phyloP scores from a whole-genome alignment of 1,139 yeast genomes.

The Nakaseomyces delphensis region DNA sequence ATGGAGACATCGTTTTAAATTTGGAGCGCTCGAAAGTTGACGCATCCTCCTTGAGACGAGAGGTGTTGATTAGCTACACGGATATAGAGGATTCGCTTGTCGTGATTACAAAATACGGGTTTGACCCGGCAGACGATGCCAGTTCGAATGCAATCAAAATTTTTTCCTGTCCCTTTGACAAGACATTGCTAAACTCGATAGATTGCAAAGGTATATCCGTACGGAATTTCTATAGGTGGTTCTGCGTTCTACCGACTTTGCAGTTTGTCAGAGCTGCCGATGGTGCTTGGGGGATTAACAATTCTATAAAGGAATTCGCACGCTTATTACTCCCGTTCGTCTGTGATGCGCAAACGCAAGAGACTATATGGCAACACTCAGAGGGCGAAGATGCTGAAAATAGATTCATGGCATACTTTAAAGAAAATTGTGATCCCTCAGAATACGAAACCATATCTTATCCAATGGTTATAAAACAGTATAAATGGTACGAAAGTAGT shows the following conservation, averaged over 20 bases:
- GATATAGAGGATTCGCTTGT: conserved; percentile 40
- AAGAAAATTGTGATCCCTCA: background rate
- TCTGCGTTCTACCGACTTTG: background rate
- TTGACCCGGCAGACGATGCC: conserved; percentile 28
- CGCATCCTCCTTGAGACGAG: conserved; percentile 15
- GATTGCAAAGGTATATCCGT: background rate
- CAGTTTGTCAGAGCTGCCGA: background rate
- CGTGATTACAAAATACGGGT: conserved; percentile 51
- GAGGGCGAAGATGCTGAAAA: background rate
- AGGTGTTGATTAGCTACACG: conserved; percentile 44
- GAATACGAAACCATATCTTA: background rate
- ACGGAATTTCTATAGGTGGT: background rate
- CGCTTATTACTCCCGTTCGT: background rate
- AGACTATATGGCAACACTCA: background rate
- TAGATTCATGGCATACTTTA: conserved; percentile 1
- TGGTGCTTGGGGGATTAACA: background rate
- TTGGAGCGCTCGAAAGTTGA: conserved; percentile 19
- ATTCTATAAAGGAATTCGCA: background rate
- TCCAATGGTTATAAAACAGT: background rate
- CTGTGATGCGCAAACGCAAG: background rate
- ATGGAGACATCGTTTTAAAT: conserved; percentile 40
- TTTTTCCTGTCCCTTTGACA: conserved; percentile 1
- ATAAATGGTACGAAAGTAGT: conserved; percentile 1
- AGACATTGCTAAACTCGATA: background rate
- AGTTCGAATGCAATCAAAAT: background rate